Evolutionary conservation across 345 rosid genomes (phyloP).

Genomic region (Cardamine resedifolia): DNA sequence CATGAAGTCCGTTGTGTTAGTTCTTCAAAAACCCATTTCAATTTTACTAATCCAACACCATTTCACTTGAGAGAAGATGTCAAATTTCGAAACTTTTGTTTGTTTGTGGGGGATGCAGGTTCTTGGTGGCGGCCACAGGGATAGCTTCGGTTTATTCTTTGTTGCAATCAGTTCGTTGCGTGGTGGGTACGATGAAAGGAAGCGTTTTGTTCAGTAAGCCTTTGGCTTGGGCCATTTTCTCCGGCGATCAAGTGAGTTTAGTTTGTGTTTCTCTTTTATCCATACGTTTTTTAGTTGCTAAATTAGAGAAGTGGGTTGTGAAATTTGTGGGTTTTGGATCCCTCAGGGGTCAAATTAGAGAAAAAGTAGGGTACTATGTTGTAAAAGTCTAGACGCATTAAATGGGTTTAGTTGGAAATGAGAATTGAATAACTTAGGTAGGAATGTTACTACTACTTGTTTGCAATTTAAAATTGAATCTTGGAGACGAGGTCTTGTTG

Average conservation of each 20-base stretch:
- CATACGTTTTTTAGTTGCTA: neutral
- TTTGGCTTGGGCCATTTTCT: constrained; percentile 84
- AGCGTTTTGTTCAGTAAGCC: constrained; percentile 66
- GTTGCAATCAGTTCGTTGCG: constrained; percentile 74
- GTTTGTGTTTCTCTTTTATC: constrained; percentile 4
- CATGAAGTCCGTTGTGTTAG: constrained; percentile 91
- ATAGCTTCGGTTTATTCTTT: constrained; percentile 72
- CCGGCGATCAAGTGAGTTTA: constrained; percentile 74
- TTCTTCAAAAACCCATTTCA: constrained; percentile 5
- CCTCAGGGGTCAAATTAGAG: constrained; percentile 5
- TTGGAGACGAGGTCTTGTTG: constrained; percentile 1
- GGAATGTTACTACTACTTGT: constrained; percentile 10
- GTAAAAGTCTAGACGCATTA: constrained; percentile 23
- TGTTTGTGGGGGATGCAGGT: constrained; percentile 44
- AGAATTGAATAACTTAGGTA: constrained; percentile 18
- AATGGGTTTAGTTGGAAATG: constrained; percentile 22
- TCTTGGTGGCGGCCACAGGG: constrained; percentile 75
- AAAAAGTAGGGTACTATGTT: constrained; percentile 19
- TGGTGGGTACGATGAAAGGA: constrained; percentile 59
- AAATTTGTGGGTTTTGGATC: constrained; percentile 8
- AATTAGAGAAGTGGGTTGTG: constrained; percentile 12
- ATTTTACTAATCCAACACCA: neutral
- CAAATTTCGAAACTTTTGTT: neutral
- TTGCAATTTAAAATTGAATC: constrained; percentile 13
- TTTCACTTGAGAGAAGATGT: neutral